phyloP scores from a whole-genome alignment of 176 grass and related monocot genomes.

The Carex cristatella region DNA sequence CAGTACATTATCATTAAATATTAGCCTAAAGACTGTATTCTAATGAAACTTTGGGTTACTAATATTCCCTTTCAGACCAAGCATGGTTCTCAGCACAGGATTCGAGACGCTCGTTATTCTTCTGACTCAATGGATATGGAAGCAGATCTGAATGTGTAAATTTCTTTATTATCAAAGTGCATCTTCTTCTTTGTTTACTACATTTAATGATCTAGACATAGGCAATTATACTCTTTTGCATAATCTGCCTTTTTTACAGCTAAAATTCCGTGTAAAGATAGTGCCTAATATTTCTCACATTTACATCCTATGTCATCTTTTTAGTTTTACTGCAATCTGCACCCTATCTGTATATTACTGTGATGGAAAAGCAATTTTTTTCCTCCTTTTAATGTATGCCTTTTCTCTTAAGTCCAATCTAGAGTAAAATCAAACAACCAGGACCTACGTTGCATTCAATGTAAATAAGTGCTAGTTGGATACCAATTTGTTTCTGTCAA shows the following conservation, averaged over 20 bases:
- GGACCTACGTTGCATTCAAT: too few species aligned
- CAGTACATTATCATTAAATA: not conserved
- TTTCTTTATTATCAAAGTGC: not conserved
- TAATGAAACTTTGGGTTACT: not conserved
- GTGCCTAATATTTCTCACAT: too few species aligned
- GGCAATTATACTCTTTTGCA: not conserved
- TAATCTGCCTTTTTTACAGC: not conserved
- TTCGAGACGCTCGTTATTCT: not conserved
- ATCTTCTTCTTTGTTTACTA: not conserved
- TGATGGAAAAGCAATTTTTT: too few species aligned
- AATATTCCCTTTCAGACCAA: slow-evolving; percentile 16
- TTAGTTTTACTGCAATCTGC: too few species aligned
- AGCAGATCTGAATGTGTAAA: slow-evolving; percentile 4
- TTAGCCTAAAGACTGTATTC: not conserved
- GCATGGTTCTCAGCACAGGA: not conserved
- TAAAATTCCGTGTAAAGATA: not conserved
- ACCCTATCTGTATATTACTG: too few species aligned
- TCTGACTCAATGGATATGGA: slow-evolving; percentile 4
- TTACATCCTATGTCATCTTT: too few species aligned
- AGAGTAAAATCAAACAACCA: too few species aligned
- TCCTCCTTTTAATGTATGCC: too few species aligned
- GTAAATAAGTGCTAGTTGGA: too few species aligned
- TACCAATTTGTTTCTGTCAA: too few species aligned
- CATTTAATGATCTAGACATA: not conserved
- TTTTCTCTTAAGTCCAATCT: too few species aligned